A percentile compares a stretch with the other conserved stretches of the same genome.
Evolutionary conservation across 164 flowering plant species (phyloP).

Genomic region (Liriodendron chinense): DNA sequence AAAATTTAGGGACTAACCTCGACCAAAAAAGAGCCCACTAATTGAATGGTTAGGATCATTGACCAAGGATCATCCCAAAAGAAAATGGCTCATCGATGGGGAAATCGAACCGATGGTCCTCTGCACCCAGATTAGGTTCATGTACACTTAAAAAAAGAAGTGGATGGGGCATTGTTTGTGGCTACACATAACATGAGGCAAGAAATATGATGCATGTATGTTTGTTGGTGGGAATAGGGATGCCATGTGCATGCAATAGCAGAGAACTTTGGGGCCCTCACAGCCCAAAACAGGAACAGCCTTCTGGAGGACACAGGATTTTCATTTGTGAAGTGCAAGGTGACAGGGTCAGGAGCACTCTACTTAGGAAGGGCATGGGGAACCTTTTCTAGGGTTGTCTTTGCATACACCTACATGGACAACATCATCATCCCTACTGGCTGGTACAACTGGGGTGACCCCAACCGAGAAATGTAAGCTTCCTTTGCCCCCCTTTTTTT

Average conservation of each 20-base stretch:
- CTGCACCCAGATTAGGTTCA: too few relatives aligned
- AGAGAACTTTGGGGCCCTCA: conserved; percentile 64
- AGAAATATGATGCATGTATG: not conserved
- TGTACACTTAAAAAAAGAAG: too few relatives aligned
- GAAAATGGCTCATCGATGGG: too few relatives aligned
- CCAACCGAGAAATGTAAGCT: conserved; percentile 70
- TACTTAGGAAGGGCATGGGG: conserved; percentile 99
- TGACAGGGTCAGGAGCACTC: conserved; percentile 93
- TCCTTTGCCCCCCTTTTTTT: conserved; percentile 11
- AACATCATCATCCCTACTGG: conserved; percentile 89
- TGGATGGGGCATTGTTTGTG: too few relatives aligned
- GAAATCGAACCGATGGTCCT: too few relatives aligned
- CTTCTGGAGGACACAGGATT: conserved; percentile 87
- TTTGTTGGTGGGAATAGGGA: conserved; percentile 36
- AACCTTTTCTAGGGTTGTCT: conserved; percentile 90
- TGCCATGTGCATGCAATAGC: conserved; percentile 98
- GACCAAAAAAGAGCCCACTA: too few relatives aligned
- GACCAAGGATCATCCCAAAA: too few relatives aligned
- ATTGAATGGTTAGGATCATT: too few relatives aligned
- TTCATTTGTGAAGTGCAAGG: conserved; percentile 89
- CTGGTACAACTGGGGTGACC: conserved; percentile 99
- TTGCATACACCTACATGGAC: conserved; percentile 93
- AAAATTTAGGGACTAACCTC: too few relatives aligned
- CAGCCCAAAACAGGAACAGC: conserved; percentile 87
- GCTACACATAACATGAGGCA: too few relatives aligned